Base-by-base conservation (phyloP, 768 basidiomycete species). In the Termitomyces sp. region DNA sequence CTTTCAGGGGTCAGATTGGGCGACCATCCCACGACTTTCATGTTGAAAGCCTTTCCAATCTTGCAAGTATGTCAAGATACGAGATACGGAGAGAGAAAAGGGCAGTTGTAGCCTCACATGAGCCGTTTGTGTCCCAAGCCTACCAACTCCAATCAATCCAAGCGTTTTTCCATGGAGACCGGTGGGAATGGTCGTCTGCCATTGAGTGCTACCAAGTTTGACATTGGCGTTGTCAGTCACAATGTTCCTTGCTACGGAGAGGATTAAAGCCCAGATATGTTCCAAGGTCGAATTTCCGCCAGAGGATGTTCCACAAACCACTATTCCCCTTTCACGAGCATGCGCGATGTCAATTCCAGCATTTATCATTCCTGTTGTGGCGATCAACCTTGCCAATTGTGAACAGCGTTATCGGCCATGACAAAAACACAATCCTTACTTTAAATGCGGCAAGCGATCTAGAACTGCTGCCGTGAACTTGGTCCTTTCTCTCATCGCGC, bases 401-500 rank as follows among this genome's bases (percentile, higher is more conserved):
- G 5, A 38, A 52, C 52, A 31, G 27, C 16, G 10, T 12, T 16
- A 39, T 52, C 36, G n/a, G 13, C 25, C 5, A 38, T n/a, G 10
- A 48, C 29, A 13, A n/a, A 15, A 6, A 50, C 5, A 33, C 16
- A 31, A 2, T 15, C 22, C 70, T 29, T 33, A 76, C 70, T 73
- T 76, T 41, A 89, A 73, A 45, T 82, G 82, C 7, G 85, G 85
- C 32, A 89, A 70, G 41, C 73, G 72, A 50, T 77, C 77, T 41
- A 89, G 63, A 10, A 85, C 58, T 0, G 75, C 68, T 6, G 70
- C 64, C 7, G 73, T 64, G 62, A 89, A 80, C 53, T 78, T 80
- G 0, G 86, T 87, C 29, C 86, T 72, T 60, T 88, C 86, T 48
- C 86, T 73, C 85, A 87, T 87, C 3, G 84, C 75, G 63, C 81